Conservation (phyloP, 2,329 filamentous ascomycete species). For the Fusarium sp. region DNA sequence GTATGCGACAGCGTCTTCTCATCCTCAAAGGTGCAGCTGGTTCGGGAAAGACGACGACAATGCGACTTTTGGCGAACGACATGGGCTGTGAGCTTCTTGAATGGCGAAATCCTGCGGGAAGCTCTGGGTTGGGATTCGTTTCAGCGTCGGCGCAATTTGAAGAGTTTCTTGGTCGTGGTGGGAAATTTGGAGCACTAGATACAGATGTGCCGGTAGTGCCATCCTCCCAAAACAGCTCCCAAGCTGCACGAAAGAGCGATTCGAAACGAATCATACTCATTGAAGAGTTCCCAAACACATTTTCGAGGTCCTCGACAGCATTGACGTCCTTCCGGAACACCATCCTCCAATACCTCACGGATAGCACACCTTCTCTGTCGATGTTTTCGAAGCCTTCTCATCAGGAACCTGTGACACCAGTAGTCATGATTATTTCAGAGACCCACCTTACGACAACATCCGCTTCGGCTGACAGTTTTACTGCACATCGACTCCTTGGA, state of each 20-base stretch:
- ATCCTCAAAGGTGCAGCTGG: constrained; percentile 92
- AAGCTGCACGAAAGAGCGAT: constrained; percentile 32
- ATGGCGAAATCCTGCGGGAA: constrained; percentile 86
- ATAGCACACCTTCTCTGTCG: constrained; percentile 70
- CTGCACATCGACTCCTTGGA: constrained; percentile 88
- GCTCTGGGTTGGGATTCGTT: constrained; percentile 69
- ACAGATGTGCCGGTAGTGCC: constrained; percentile 49
- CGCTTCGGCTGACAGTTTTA: constrained; percentile 89
- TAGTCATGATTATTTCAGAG: constrained; percentile 93
- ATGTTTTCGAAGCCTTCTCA: constrained; percentile 58
- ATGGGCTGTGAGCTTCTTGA: constrained; percentile 83
- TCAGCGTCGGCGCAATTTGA: constrained; percentile 87
- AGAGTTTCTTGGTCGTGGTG: constrained; percentile 86
- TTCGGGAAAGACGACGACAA: constrained; percentile 90
- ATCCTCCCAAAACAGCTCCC: constrained; percentile 45
- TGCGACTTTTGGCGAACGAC: constrained; percentile 81
- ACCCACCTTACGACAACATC: constrained; percentile 87
- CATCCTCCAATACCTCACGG: constrained; percentile 79
- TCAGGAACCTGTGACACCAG: constrained; percentile 70
- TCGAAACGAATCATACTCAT: constrained; percentile 73
- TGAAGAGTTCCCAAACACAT: constrained; percentile 85
- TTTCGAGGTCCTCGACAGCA: constrained; percentile 72
- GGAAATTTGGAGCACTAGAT: constrained; percentile 81
- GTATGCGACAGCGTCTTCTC: constrained; percentile 76
- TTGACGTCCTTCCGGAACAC: constrained; percentile 79